Base-by-base conservation (phyloP, 345 rosid genomes). In the Mangifera indica region DNA sequence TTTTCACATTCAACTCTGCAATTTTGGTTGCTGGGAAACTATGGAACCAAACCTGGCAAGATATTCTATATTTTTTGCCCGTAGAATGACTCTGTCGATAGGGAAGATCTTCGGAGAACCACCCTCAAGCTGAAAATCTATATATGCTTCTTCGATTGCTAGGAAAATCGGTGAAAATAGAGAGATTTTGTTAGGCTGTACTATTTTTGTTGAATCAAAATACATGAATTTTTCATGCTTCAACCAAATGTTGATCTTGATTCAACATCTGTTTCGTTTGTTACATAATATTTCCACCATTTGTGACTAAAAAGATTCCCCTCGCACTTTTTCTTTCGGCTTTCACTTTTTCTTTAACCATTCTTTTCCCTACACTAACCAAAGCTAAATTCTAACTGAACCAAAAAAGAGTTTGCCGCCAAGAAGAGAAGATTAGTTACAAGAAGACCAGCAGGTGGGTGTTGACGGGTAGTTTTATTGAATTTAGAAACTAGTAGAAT, bases 361-460 rank as follows among this genome's bases (percentile, higher is more conserved):
- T 37, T 22, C 34, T 20, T 48, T 71, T 48, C 37, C 49, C 73
- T 45, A 25, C 73, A 15, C 59, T 34, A 71, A 37, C 67, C 67
- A 51, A 21, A 71, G 67, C 25, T 10, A 15, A 51, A 61, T 71
- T 71, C 18, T 7, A 13, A 49, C 10, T 32, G 67, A 71, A 21
- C 2, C 1, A 29, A 4, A 55, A 2, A 49, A 29, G 25, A 3
- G 32, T n/a, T 3, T n/a, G 66, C 14, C 11, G 8, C 17, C 5
- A 25, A 32, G 74, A 71, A 61, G 4, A 57, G 60, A 60, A 61
- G 40, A 29, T 12, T 15, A 21, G 10, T 6, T 60, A 20, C n/a
- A 70, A 59, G 73, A 48, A 45, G 58, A 71, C 29, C 49, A 8
- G 59, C 14, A 5, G 59, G 48, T 48, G 18, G 67, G 74, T 49